phyloP scores from a whole-genome alignment of 768 basidiomycete species.

The Leucosporidium creatinivorum region DNA sequence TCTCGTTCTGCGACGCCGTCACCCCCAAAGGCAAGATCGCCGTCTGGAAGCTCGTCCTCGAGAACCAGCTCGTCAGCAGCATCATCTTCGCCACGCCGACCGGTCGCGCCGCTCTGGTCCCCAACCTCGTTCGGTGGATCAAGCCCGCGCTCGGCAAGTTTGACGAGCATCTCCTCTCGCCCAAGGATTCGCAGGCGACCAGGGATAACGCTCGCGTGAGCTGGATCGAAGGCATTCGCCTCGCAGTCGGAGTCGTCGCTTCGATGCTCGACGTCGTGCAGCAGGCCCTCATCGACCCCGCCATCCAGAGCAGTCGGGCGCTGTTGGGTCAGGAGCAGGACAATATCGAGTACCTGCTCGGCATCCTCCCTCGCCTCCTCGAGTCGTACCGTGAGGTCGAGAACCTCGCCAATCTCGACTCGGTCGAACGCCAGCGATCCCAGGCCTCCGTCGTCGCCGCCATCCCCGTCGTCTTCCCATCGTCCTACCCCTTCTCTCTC shows the following conservation, averaged over 20 bases:
- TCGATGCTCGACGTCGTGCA: conserved; percentile 86
- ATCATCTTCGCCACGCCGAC: conserved; percentile 77
- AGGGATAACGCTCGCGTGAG: conserved; percentile 68
- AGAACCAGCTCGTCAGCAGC: conserved; percentile 80
- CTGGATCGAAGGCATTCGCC: conserved; percentile 85
- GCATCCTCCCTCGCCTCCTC: conserved; percentile 71
- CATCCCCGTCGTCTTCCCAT: conserved; percentile 78
- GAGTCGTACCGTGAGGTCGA: conserved; percentile 83
- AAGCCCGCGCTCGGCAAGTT: conserved; percentile 89
- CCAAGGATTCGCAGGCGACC: conserved; percentile 59
- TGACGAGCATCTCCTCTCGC: conserved; percentile 62
- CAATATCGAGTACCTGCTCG: conserved; percentile 76
- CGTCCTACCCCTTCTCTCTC: conserved; percentile 86
- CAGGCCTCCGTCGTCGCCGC: conserved; percentile 53
- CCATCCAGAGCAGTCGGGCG: conserved; percentile 55
- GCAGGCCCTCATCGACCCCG: conserved; percentile 63
- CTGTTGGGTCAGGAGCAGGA: conserved; percentile 74
- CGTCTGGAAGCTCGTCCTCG: conserved; percentile 89
- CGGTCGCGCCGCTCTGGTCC: conserved; percentile 70
- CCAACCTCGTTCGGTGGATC: conserved; percentile 84
- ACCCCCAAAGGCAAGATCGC: conserved; percentile 75
- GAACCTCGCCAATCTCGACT: conserved; percentile 56
- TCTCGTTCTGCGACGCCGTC: conserved; percentile 76
- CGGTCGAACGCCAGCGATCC: conserved; percentile 62
- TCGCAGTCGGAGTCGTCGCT: conserved; percentile 80